Evolutionary conservation across 805 yeast species (phyloP).

Genomic region (Yarrowia alimentaria): DNA sequence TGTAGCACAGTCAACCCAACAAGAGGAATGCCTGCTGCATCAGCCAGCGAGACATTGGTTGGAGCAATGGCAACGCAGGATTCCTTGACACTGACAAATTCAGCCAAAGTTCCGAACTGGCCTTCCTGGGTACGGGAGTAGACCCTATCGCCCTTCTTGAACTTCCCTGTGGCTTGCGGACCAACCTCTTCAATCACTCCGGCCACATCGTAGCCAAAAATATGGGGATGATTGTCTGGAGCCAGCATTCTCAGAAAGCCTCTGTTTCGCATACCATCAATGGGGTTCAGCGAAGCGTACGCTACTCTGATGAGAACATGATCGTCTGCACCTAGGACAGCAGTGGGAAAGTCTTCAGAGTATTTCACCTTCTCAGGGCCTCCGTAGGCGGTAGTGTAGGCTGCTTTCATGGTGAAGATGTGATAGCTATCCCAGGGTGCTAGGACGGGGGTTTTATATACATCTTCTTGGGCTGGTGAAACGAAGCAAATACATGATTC

Average conservation of each 20-base stretch:
- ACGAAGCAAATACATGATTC: no score
- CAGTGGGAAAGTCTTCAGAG: neutral
- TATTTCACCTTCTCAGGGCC: constrained; percentile 5
- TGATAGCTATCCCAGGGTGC: no score
- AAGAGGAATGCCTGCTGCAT: constrained; percentile 33
- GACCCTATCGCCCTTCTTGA: constrained; percentile 33
- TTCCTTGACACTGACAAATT: constrained; percentile 28
- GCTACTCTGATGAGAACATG: constrained; percentile 31
- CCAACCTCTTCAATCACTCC: constrained; percentile 35
- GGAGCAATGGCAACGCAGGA: constrained; percentile 30
- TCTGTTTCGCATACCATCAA: constrained; percentile 31
- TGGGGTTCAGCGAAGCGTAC: constrained; percentile 35
- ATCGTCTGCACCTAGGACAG: neutral
- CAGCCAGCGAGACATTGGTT: constrained; percentile 29
- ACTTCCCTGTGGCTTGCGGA: constrained; percentile 25
- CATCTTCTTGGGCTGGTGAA: no score
- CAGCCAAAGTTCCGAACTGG: constrained; percentile 31
- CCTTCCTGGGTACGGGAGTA: constrained; percentile 24
- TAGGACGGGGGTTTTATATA: no score
- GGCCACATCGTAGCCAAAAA: constrained; percentile 34
- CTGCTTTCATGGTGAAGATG: constrained; percentile 7
- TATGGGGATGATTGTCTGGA: constrained; percentile 28
- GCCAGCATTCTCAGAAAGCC: constrained; percentile 28
- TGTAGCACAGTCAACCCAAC: constrained; percentile 31
- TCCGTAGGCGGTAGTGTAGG: constrained; percentile 15